Evolutionary conservation across 2,329 filamentous ascomycete species (phyloP).

Genomic region (Fusarium longipes): DNA sequence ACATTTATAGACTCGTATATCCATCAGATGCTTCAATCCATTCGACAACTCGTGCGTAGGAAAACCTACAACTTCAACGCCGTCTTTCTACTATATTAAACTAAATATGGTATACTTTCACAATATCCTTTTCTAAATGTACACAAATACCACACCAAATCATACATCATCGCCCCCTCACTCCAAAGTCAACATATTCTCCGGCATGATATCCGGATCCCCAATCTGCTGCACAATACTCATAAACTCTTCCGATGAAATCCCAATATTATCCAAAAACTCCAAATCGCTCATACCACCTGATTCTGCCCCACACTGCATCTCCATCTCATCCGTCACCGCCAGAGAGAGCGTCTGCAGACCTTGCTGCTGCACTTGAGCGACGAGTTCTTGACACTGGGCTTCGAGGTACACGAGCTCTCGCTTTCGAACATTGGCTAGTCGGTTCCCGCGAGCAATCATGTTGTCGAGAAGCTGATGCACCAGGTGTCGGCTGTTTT

Average conservation of each 20-base stretch:
- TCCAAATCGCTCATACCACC: slow-evolving; percentile 41
- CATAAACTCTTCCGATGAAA: slow-evolving; percentile 54
- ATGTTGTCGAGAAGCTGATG: slow-evolving; percentile 51
- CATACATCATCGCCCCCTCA: background rate
- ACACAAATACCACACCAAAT: background rate
- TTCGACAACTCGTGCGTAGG: too few relatives aligned
- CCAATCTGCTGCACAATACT: slow-evolving; percentile 53
- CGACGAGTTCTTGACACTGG: slow-evolving; percentile 45
- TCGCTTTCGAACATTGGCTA: slow-evolving; percentile 49
- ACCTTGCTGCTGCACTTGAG: slow-evolving; percentile 42
- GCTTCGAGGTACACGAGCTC: slow-evolving; percentile 49
- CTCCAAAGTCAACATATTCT: slow-evolving; percentile 38
- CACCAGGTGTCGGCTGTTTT: slow-evolving; percentile 36
- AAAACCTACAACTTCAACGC: too few relatives aligned
- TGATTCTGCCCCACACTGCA: background rate
- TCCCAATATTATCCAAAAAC: slow-evolving; percentile 53
- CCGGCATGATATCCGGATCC: slow-evolving; percentile 37
- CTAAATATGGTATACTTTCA: too few relatives aligned
- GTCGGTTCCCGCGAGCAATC: slow-evolving; percentile 49
- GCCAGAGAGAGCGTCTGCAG: slow-evolving; percentile 43
- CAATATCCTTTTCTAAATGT: background rate
- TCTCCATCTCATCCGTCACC: slow-evolving; percentile 21
- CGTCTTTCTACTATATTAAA: too few relatives aligned
- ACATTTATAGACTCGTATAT: too few relatives aligned
- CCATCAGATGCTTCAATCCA: too few relatives aligned